Evolutionary conservation across 768 basidiomycete species (phyloP).

Genomic region (Suillus discolor): DNA sequence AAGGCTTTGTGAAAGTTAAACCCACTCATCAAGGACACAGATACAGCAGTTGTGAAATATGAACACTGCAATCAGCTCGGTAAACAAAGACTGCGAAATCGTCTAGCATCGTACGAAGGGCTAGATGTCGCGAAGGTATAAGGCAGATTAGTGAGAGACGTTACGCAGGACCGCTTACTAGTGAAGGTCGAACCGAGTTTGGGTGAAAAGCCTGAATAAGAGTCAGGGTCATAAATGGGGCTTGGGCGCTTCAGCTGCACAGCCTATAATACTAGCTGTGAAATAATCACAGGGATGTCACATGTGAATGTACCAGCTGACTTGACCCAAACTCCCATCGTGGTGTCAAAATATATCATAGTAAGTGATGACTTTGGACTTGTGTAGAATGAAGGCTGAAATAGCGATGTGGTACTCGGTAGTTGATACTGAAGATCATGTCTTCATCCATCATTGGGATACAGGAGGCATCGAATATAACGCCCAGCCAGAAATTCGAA

Average conservation of each 20-base stretch:
- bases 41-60: too few species aligned
- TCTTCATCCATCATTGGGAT: background rate
- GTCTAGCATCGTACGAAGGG: background rate
- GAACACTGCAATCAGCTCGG: too few species aligned
- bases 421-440: background rate
- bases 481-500: background rate
- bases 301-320: background rate
- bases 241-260: too few species aligned
- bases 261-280: too few species aligned
- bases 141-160: background rate
- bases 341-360: too few species aligned
- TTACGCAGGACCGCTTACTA: background rate
- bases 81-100: background rate
- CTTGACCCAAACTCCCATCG: too few species aligned
- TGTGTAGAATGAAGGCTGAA: too few species aligned
- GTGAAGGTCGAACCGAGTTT: background rate
- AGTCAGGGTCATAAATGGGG: too few species aligned
- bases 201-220: background rate
- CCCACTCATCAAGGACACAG: too few species aligned
- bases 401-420: background rate
- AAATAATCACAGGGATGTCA: too few species aligned
- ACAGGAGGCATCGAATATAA: background rate
- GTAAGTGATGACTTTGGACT: too few species aligned
- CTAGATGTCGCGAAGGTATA: background rate
- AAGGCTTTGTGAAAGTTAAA: conserved; percentile 58